Evolutionary conservation across 2,329 filamentous ascomycete species (phyloP).

Genomic region (Mycosphaerella sp.): DNA sequence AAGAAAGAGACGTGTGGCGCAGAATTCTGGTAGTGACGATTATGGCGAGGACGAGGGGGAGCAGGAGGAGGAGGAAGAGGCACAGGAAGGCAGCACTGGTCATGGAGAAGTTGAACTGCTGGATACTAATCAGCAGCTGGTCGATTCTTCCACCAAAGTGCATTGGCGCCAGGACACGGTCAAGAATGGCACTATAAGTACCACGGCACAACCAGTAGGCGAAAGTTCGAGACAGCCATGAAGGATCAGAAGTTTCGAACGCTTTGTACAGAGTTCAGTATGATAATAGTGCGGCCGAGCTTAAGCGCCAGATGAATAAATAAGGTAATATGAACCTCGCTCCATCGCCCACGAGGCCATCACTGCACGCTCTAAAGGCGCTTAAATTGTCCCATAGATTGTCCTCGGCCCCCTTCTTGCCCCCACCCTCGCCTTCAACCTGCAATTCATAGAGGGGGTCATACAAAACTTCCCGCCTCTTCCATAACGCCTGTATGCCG

Average conservation of each 20-base stretch:
- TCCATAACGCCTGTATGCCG: slow-evolving; percentile 3
- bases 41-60: not conserved
- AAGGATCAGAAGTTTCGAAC: not conserved
- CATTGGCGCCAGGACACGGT: slow-evolving; percentile 6
- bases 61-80: slow-evolving; percentile 1
- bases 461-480: slow-evolving; percentile 15
- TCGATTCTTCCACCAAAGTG: slow-evolving; percentile 8
- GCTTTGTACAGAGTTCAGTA: too few species aligned
- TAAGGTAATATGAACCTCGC: too few species aligned
- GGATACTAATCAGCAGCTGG: slow-evolving; percentile 12
- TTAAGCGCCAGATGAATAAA: too few species aligned
- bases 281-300: too few species aligned
- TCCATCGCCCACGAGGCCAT: too few species aligned
- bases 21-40: not conserved
- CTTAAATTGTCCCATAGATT: too few species aligned
- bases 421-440: too few species aligned
- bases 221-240: slow-evolving; percentile 8
- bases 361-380: too few species aligned
- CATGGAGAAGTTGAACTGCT: slow-evolving; percentile 12
- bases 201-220: slow-evolving; percentile 10
- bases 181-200: slow-evolving; percentile 13
- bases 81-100: slow-evolving; percentile 1
- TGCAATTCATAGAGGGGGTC: slow-evolving; percentile 12
- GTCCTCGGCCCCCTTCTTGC: not conserved
- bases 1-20: slow-evolving; percentile 9